A percentile compares a stretch with the other conserved stretches of the same genome.
phyloP scores from a whole-genome alignment of 2,329 filamentous ascomycete genomes.

The Colletotrichum zoysiae region DNA sequence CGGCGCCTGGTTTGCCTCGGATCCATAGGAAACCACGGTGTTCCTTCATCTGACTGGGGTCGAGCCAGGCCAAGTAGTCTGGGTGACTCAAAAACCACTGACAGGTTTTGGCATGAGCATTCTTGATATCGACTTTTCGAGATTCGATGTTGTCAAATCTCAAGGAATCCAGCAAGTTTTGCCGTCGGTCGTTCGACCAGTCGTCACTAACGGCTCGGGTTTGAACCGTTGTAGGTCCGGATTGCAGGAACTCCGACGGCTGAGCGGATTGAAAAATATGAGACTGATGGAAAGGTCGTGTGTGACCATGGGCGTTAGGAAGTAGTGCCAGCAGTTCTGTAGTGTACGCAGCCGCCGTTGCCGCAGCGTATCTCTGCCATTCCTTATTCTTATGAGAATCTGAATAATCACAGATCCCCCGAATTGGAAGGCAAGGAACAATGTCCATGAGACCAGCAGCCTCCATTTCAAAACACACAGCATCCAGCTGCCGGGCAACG shows the following conservation, averaged over 20 bases:
- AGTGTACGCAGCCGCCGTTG: conserved; percentile 47
- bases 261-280: not conserved
- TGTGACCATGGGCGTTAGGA: rapidly evolving
- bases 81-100: conserved; percentile 39
- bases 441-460: conserved; percentile 43
- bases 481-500: conserved; percentile 34
- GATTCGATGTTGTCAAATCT: conserved; percentile 39
- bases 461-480: conserved; percentile 47
- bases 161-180: conserved; percentile 32
- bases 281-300: rapidly evolving
- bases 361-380: conserved; percentile 53
- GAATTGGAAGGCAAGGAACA: conserved; percentile 49
- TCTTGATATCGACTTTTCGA: conserved; percentile 32
- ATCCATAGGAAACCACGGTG: conserved; percentile 25
- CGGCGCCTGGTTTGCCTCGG: conserved; percentile 12
- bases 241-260: not conserved
- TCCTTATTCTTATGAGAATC: conserved; percentile 54
- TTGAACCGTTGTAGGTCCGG: not conserved
- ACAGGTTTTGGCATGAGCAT: conserved; percentile 42
- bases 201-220: not conserved
- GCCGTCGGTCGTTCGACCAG: not conserved
- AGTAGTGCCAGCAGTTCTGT: conserved; percentile 37
- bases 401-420: conserved; percentile 54
- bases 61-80: conserved; percentile 38
- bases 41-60: not conserved